Evolutionary conservation across 768 basidiomycete species (phyloP).

Genomic region (Boletus eberwhitei): DNA sequence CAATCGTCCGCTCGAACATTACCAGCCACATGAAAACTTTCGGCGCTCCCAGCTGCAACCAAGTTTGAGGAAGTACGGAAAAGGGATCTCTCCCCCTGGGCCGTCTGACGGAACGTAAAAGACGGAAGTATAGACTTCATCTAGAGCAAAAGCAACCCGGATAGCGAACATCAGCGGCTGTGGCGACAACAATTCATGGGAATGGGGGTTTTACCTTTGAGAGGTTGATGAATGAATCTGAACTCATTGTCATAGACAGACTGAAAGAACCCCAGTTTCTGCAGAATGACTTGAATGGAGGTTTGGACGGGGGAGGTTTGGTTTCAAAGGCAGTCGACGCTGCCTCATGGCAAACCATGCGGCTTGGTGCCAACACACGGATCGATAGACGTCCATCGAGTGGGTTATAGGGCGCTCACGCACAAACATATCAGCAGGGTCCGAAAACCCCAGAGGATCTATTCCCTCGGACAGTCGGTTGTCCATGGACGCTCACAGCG

Average conservation of each 20-base stretch:
- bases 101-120: not conserved
- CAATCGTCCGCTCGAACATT: not conserved
- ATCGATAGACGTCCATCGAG: constrained; percentile 10
- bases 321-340: constrained; percentile 1
- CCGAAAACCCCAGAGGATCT: not conserved
- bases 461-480: constrained; percentile 5
- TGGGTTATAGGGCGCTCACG: not conserved
- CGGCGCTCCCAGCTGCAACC: not conserved
- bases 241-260: constrained; percentile 5
- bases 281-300: constrained; percentile 3
- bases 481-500: not conserved
- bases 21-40: constrained; percentile 1
- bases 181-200: not conserved
- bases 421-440: constrained; percentile 7
- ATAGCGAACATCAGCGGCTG: not conserved
- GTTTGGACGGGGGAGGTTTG: constrained; percentile 2
- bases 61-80: constrained; percentile 3
- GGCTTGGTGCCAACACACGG: not conserved
- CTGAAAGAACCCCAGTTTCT: not conserved
- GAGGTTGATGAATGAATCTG: constrained; percentile 2
- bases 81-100: not conserved
- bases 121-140: not conserved
- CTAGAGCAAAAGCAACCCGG: constrained; percentile 3
- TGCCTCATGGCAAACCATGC: constrained; percentile 28
- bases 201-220: constrained; percentile 10